Evolutionary conservation across 176 grass and related monocot genomes (phyloP).

Genomic region (Thalia dealbata): DNA sequence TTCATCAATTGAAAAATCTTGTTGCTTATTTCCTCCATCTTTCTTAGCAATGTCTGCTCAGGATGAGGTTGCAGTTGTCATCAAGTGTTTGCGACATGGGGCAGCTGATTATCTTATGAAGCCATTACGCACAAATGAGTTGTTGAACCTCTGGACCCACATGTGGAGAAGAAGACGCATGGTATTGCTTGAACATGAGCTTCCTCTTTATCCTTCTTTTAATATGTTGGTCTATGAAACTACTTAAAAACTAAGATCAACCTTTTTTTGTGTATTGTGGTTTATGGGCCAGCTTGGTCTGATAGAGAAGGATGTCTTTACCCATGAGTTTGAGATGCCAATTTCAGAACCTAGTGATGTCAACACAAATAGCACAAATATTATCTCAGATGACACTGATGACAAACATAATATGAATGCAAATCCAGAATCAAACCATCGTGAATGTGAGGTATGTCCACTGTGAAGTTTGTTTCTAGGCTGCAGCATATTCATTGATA

Average conservation of each 20-base stretch:
- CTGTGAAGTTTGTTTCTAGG: background rate
- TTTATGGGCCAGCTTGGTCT: conserved; percentile 53
- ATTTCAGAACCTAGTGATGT: conserved; percentile 74
- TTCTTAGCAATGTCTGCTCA: conserved; percentile 66
- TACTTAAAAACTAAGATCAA: conserved; percentile 22
- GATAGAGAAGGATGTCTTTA: conserved; percentile 78
- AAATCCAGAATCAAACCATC: conserved; percentile 43
- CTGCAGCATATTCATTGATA: background rate
- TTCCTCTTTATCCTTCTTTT: background rate
- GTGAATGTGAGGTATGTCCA: conserved; percentile 53
- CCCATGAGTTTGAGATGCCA: conserved; percentile 49
- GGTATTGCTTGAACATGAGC: conserved; percentile 25
- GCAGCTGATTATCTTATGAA: conserved; percentile 86
- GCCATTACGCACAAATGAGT: conserved; percentile 73
- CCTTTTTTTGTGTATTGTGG: conserved; percentile 5
- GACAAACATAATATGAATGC: conserved; percentile 45
- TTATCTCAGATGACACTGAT: conserved; percentile 66
- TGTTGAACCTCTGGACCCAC: conserved; percentile 92
- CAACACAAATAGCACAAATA: conserved; percentile 77
- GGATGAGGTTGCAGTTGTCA: conserved; percentile 82
- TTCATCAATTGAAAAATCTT: background rate
- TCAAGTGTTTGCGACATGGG: conserved; percentile 84
- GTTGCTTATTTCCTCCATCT: background rate
- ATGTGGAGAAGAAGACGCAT: conserved; percentile 70
- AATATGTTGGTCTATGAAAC: background rate